A percentile compares a stretch with the other conserved stretches of the same genome.
Evolutionary conservation across 2,329 filamentous ascomycete species (phyloP).

Genomic region (Fusarium secorum): DNA sequence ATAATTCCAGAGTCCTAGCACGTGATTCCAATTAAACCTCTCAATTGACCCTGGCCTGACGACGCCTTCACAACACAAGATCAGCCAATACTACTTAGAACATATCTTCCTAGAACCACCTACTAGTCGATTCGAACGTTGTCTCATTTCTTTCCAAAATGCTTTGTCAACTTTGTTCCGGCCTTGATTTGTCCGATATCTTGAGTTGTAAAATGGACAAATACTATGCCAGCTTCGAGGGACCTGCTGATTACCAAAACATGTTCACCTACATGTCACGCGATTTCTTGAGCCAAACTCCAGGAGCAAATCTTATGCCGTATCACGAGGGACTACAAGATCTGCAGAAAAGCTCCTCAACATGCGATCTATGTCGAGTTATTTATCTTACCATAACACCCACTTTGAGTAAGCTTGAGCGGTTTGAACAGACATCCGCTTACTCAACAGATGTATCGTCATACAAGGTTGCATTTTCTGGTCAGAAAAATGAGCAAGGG

Average conservation of each 20-base stretch:
- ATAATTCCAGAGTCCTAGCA: not conserved
- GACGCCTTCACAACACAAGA: not conserved
- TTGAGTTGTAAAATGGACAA: not conserved
- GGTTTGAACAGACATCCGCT: accelerated
- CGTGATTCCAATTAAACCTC: not conserved
- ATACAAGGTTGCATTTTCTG: not conserved
- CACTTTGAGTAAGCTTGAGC: not conserved
- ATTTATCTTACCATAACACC: not conserved
- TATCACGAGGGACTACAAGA: accelerated
- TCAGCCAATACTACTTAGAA: not conserved
- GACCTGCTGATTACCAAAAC: not conserved
- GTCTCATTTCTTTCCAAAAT: not conserved
- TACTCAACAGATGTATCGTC: no score
- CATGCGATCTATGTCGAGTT: not conserved
- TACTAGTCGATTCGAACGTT: accelerated
- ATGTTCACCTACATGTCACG: not conserved
- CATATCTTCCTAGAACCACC: no score
- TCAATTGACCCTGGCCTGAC: no score
- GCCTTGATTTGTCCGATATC: not conserved
- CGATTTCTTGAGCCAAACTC: accelerated
- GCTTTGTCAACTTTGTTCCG: not conserved
- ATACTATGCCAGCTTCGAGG: not conserved
- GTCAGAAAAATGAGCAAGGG: accelerated
- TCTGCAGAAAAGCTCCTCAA: accelerated
- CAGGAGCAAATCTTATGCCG: not conserved